Evolutionary conservation across 129 eudicot species (phyloP), one percentile per base, ranked within the genome.

Genomic region (Pseudognaphalium luteoalbum): DNA sequence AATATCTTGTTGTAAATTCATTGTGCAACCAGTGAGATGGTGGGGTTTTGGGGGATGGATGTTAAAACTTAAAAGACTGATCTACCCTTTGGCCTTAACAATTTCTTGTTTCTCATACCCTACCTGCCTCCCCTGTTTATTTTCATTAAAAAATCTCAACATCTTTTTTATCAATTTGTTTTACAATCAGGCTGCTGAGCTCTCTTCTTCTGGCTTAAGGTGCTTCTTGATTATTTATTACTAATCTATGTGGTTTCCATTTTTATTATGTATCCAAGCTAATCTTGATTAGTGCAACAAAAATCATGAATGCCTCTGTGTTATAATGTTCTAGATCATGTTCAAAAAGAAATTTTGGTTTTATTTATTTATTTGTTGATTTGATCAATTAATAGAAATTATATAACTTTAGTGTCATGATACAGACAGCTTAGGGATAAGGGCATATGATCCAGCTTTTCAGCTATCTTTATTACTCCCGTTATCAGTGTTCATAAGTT

Each of bases 151-250:
- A 78, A 28, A 14, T 32, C 15, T 71, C 71, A 14, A 60, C 32
- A 61, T 59, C 22, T 47, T 20, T 64, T 42, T 20, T 50, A 52
- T 50, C 21, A 29, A 7, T 58, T 37, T 56, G 44, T 6, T 25
- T 62, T 28, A 15, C 68, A 74, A 14, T 60, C 30, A 9, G 69
- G 68, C 15, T 73, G 68, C 15, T 73, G 30, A 64, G 21, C 21
- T 78, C 51, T 78, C 54, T 42, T 78, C 77, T 70, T 62, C 66
- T 32, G 67, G 59, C 54, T 72, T 47, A 66, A 72, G 83, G 83
- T 79, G 76, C 30, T 70, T 75, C 47, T 54, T 47, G 74, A 59
- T 16, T 34, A 14, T 57, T 56, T 42, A 11, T 42, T 10, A 42
- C 11, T n/a, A n/a, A n/a, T n/a, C n/a, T n/a, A n/a, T n/a, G n/a